Conservation (phyloP, 331 rosid species). For the Pyrus hybrid region DNA sequence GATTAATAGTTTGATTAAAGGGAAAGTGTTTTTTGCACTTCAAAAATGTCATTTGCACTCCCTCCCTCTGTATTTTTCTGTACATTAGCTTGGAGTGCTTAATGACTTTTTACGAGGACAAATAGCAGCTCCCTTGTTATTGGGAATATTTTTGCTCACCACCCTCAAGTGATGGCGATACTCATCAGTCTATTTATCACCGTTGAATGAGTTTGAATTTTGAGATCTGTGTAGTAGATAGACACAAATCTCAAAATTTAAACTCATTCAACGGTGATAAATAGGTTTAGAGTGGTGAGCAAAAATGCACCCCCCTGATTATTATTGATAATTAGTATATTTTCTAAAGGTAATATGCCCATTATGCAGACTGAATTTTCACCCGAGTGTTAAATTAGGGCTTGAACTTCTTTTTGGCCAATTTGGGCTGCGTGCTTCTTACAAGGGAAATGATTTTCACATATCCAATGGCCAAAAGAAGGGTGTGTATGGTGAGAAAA, state of each 20-base stretch:
- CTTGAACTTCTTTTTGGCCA: not conserved
- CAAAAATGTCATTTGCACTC: not conserved
- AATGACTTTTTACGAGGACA: not conserved
- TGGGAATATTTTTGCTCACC: too few species aligned
- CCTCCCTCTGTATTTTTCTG: not conserved
- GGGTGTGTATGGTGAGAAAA: not conserved
- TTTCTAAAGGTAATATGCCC: not conserved
- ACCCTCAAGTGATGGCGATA: too few species aligned
- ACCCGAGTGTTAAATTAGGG: not conserved
- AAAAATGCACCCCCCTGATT: not conserved
- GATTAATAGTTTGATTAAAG: not conserved
- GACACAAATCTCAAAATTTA: too few species aligned
- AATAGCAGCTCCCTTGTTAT: not conserved
- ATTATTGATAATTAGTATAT: too few species aligned
- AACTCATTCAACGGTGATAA: too few species aligned
- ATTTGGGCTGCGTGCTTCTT: not conserved
- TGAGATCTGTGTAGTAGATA: too few species aligned
- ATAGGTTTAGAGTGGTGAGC: too few species aligned
- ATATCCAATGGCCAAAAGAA: not conserved
- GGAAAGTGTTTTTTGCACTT: not conserved
- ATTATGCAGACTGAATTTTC: not conserved
- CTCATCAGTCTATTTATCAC: too few species aligned
- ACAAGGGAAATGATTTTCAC: not conserved
- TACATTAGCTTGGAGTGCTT: not conserved
- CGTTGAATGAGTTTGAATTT: too few species aligned